Evolutionary conservation across 2,329 filamentous ascomycete species (phyloP), one percentile per base, ranked within the genome.

Genomic region (Colletotrichum agaves): DNA sequence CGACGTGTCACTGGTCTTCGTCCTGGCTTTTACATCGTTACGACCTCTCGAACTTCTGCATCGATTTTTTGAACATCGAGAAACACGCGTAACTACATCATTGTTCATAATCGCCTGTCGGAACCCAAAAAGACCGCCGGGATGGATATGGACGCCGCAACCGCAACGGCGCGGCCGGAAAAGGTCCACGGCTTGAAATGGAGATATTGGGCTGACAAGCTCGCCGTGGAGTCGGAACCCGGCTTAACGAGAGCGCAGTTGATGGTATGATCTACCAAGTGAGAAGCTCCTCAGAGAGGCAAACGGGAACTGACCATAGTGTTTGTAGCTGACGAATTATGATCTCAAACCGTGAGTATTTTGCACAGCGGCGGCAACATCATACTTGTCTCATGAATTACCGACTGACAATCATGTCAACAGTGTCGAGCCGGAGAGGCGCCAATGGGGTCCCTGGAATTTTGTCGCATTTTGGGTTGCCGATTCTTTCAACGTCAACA

Each of bases 401-500:
- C 23, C 33, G 13, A 23, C 65, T 68, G 23, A 68, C 55, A 15
- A 8, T 37, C 35, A 37, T 37, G 10, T 2, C 23, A 19, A 49
- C 33, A 68, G 65, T 74, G 93, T 98, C 58, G 93, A 97, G 76
- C 89, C 89, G 15, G 88, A 88, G 71, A 88, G 93, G 65, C 89
- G 94, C 61, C 88, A 93, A 86, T 98, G 94, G 94, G 89, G 90
- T 17, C 82, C 91, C 33, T 93, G 91, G 88, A 97, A 97, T 78
- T 97, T 94, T 76, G 91, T 97, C 44, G 92, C 89, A 13, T 96
- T 96, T 76, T 95, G 93, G 93, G 87, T 96, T 74, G 91, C 92
- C 33, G 92, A 95, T 79, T 91, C 89, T 0, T 93, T 94, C 82
- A 95, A 95, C 78, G 93, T 96, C 76, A 96, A 95, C 79, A 96